These are phyloP conservation scores for Phytophthora chlamydospora DNA, from an alignment of 352 stramenopile genomes.

Conservation along the genomic window DNA sequence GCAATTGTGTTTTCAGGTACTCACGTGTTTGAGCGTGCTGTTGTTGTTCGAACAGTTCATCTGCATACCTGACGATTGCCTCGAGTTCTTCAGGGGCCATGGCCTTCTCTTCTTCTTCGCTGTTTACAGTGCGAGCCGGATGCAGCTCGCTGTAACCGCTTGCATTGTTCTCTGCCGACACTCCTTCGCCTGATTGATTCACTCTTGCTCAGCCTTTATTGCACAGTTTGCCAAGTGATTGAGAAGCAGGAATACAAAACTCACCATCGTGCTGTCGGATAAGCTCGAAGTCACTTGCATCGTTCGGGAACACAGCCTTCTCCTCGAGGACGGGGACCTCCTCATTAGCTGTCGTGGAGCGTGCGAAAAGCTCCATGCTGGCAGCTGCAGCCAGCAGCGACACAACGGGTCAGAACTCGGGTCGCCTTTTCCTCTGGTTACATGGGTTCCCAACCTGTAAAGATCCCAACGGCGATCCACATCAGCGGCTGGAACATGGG, in stretches of 20 bases:
- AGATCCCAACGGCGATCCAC: constrained; percentile 82
- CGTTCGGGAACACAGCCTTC: constrained; percentile 62
- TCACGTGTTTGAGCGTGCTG: constrained; percentile 47
- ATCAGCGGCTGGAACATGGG: constrained; percentile 83
- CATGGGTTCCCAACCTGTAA: constrained; percentile 46
- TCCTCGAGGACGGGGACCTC: constrained; percentile 53
- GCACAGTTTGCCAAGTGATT: background rate
- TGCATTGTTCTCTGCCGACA: background rate
- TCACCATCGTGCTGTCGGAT: constrained; percentile 53
- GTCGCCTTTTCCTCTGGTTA: background rate
- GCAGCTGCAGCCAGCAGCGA: constrained; percentile 38
- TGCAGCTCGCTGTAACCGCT: background rate
- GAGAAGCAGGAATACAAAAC: background rate
- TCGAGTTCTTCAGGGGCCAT: constrained; percentile 33
- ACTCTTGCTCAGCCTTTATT: background rate
- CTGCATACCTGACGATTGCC: constrained; percentile 41
- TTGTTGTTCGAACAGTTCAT: constrained; percentile 58
- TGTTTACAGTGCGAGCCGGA: background rate
- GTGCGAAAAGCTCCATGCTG: constrained; percentile 55
- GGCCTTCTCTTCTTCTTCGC: constrained; percentile 48
- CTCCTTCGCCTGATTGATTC: background rate
- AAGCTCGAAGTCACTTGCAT: constrained; percentile 64
- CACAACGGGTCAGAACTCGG: constrained; percentile 9
- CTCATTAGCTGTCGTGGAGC: constrained; percentile 18
- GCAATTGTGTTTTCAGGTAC: constrained; percentile 48